These are phyloP conservation scores for Cytospora schulzeri DNA, from an alignment of 2,329 filamentous ascomycete species.

Conservation along the genomic window DNA sequence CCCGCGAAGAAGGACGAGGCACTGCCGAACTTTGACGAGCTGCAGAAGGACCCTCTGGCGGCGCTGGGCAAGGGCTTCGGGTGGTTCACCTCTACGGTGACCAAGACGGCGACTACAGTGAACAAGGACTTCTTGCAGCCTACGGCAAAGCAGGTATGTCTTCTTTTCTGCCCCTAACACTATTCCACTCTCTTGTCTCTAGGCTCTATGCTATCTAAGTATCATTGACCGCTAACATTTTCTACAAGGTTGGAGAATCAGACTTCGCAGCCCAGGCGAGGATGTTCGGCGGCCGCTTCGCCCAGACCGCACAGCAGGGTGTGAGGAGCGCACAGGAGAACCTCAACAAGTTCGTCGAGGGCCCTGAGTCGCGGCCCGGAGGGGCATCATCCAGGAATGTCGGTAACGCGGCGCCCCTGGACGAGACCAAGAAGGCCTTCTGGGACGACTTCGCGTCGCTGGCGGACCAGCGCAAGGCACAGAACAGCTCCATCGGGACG, in stretches of 20 bases:
- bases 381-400: background rate
- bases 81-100: slow-evolving; percentile 87
- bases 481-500: slow-evolving; percentile 57
- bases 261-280: slow-evolving; percentile 72
- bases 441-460: slow-evolving; percentile 87
- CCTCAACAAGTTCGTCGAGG: slow-evolving; percentile 88
- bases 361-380: slow-evolving; percentile 44
- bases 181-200: background rate
- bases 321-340: slow-evolving; percentile 76
- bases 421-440: slow-evolving; percentile 76
- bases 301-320: slow-evolving; percentile 66
- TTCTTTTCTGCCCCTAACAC: background rate
- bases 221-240: slow-evolving; percentile 5
- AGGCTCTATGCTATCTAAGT: background rate
- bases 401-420: slow-evolving; percentile 43
- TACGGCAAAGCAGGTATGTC: slow-evolving; percentile 78
- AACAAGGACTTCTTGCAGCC: slow-evolving; percentile 93
- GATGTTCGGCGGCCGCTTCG: slow-evolving; percentile 66
- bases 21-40: slow-evolving; percentile 76
- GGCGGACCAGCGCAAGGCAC: slow-evolving; percentile 54
- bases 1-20: slow-evolving; percentile 43
- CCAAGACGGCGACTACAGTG: slow-evolving; percentile 86
- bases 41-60: slow-evolving; percentile 87
- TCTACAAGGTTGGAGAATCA: slow-evolving; percentile 70
- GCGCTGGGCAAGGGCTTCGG: slow-evolving; percentile 91